Evolutionary conservation across 2,329 filamentous ascomycete species (phyloP), one percentile per base, ranked within the genome.

Genomic region (Ascochyta clinopodiicola): DNA sequence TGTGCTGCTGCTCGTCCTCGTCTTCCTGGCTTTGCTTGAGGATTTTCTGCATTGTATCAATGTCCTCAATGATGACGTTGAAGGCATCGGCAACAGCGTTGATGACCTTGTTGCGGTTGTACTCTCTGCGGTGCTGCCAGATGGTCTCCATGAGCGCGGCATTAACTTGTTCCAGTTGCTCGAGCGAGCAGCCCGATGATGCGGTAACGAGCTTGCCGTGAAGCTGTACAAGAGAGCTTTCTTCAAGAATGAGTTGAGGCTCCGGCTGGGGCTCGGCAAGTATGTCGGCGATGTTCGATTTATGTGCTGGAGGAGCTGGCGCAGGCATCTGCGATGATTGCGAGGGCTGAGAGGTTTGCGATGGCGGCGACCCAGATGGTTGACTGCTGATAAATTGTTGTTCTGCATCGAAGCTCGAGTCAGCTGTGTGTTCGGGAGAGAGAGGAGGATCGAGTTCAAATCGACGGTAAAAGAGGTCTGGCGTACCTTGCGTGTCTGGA

Each of bases 131-230:
- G 57, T 84, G 84, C 57, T 82, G 83, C 95, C 95, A 99, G 39
- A 98, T 84, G 60, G 88, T 86, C 57, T 94, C 90, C 94, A 98
- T 98, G 60, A 98, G 80, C 63, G 89, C 87, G 7, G 92, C 88
- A 73, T 93, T 93, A 72, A 97, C 88, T 76, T 98, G 94, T 80
- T 98, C 94, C 19, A 99, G 80, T 75, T 99, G 94, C 77, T 99
- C 95, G 47, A 99, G 90, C 0, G 88, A 90, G 73, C 90, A 91
- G 0, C 91, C 91, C 19, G 86, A 88, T 2, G 90, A 94, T 39
- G 82, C 81, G 25, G 84, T 77, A 0, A 88, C 87, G 31, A 96
- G 79, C 34, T 86, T 80, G 0, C 81, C 73, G 52, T 92, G 81
- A 51, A 96, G 82, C 6, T 79, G 72, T 2, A 79, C 74, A 22